Evolutionary conservation across 2,329 filamentous ascomycete species (phyloP).

Genomic region (Fusarium buxicola): DNA sequence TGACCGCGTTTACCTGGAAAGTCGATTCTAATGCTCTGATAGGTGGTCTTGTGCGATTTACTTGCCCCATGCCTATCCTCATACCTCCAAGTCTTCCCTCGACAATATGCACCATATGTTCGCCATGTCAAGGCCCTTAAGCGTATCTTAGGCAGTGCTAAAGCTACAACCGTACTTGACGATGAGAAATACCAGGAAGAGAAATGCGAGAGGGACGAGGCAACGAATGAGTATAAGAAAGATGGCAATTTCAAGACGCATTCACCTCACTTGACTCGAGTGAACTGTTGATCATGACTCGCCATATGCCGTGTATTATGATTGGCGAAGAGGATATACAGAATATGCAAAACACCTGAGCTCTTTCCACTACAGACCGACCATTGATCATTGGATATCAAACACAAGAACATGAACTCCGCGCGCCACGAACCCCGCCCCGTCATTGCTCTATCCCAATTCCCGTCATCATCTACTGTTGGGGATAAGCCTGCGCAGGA

Average conservation of each 20-base stretch:
- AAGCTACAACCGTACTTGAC: conserved; percentile 14
- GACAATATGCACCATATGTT: conserved; percentile 50
- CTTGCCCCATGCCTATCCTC: conserved; percentile 61
- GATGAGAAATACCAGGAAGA: neutral
- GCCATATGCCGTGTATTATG: neutral
- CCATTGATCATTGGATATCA: conserved; percentile 12
- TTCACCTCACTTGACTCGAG: too few species aligned
- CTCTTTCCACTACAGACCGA: neutral
- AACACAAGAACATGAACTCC: conserved; percentile 14
- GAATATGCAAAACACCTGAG: neutral
- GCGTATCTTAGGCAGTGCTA: conserved; percentile 4
- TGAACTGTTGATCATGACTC: too few species aligned
- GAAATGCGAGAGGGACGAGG: neutral
- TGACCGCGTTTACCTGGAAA: too few species aligned
- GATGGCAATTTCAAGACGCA: too few species aligned
- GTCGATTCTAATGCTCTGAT: conserved; percentile 1
- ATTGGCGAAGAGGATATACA: neutral
- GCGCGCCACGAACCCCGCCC: neutral
- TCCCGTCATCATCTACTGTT: conserved; percentile 5
- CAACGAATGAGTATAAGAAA: neutral
- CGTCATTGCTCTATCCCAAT: neutral
- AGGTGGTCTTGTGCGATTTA: conserved; percentile 59
- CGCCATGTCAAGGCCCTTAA: conserved; percentile 51
- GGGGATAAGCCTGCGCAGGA: conserved; percentile 9
- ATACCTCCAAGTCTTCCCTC: conserved; percentile 46